Conservation (phyloP, 1,284 basidiomycete genomes). For the Leccinum griseonigrum region DNA sequence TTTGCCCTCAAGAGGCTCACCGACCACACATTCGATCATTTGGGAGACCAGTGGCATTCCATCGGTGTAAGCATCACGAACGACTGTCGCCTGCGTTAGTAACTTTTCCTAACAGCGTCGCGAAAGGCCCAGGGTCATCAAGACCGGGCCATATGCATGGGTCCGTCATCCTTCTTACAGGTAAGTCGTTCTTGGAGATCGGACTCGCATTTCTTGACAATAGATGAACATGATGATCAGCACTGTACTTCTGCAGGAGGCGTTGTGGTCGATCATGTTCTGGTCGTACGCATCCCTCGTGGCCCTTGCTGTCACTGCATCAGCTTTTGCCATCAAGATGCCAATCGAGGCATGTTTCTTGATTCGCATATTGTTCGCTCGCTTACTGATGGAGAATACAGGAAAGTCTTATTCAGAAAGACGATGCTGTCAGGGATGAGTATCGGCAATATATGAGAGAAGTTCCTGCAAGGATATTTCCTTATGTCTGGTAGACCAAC, state of each 20-base stretch:
- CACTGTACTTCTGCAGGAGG: constrained; percentile 20
- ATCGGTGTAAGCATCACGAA: constrained; percentile 19
- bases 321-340: constrained; percentile 31
- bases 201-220: background rate
- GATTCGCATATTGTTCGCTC: background rate
- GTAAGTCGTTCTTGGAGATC: constrained; percentile 2
- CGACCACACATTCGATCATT: background rate
- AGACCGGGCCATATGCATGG: constrained; percentile 32
- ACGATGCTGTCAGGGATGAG: constrained; percentile 17
- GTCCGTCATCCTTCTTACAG: constrained; percentile 33
- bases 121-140: constrained; percentile 31
- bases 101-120: constrained; percentile 23
- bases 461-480: constrained; percentile 32
- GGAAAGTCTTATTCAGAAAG: constrained; percentile 19
- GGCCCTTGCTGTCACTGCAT: constrained; percentile 19
- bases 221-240: constrained; percentile 12
- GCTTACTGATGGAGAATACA: background rate
- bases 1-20: constrained; percentile 3
- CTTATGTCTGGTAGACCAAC: constrained; percentile 31
- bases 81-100: background rate
- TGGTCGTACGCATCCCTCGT: constrained; percentile 34
- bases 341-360: constrained; percentile 29
- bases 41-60: constrained; percentile 29
- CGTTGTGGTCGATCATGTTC: constrained; percentile 25
- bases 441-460: constrained; percentile 32